Percentiles rank a stretch among this genome's conserved stretches.
Conservation (phyloP, 495 filamentous ascomycete genomes). For the Neurospora tetrasperma region DNA sequence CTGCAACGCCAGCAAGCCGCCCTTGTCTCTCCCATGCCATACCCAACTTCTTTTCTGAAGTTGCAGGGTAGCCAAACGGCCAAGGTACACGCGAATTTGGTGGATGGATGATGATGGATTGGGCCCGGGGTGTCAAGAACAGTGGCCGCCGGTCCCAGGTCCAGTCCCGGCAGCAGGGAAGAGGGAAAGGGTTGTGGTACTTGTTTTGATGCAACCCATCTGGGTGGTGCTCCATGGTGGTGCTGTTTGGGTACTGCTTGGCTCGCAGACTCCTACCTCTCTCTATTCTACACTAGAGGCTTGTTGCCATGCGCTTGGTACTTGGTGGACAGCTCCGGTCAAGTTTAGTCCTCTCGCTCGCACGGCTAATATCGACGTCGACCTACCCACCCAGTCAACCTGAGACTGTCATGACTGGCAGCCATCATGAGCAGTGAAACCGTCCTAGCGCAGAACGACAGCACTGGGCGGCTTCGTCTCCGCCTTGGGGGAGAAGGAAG, state of each 20-base stretch:
- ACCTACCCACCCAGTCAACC: not conserved
- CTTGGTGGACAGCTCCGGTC: not conserved
- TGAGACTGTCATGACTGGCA: not conserved
- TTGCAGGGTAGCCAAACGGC: not conserved
- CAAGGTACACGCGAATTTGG: not conserved
- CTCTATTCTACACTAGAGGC: not conserved
- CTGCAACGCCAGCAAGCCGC: constrained; percentile 24
- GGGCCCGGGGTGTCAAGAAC: not conserved
- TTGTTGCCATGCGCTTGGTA: not conserved
- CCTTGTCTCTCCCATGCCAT: constrained; percentile 12
- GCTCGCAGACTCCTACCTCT: not conserved
- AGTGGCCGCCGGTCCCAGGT: not conserved
- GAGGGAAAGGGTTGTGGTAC: not conserved
- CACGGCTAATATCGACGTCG: not conserved
- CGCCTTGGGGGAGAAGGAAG: not conserved
- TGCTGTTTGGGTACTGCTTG: not conserved
- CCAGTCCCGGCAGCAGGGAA: constrained; percentile 2
- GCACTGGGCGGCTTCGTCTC: not conserved
- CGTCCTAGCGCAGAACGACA: not conserved
- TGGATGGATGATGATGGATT: not conserved
- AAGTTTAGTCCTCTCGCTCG: not conserved
- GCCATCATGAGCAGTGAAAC: not conserved
- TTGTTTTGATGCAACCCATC: constrained; percentile 1
- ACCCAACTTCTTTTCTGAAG: not conserved
- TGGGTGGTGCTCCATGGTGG: not conserved